Conservation (phyloP, 331 rosid species). For the Acacia concinna region DNA sequence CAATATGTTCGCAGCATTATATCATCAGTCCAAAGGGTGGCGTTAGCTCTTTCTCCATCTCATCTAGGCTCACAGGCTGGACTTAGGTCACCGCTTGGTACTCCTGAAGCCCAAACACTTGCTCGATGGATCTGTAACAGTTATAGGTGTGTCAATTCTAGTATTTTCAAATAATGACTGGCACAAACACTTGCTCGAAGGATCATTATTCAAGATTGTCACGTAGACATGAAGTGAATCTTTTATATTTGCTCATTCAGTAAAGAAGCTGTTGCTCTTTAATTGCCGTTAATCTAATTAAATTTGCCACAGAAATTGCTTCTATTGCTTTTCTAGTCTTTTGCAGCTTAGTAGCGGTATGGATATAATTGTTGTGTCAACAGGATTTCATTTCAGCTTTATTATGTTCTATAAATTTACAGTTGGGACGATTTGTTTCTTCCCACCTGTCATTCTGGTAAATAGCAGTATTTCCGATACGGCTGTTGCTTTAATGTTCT, state of each 20-base stretch:
- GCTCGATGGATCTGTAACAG: neutral
- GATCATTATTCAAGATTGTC: neutral
- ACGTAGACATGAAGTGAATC: neutral
- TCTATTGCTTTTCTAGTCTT: slow-evolving; percentile 50
- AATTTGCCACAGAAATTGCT: neutral
- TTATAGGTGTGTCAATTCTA: neutral
- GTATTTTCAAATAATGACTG: neutral
- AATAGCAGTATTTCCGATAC: neutral
- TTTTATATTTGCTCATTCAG: neutral
- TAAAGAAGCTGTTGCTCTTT: neutral
- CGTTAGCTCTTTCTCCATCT: neutral
- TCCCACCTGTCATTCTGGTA: neutral
- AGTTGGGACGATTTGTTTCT: neutral
- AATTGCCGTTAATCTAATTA: neutral
- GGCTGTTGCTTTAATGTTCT: neutral
- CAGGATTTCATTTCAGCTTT: neutral
- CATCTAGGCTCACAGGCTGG: neutral
- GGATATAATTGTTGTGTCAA: neutral
- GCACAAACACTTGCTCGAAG: neutral
- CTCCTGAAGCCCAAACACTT: neutral
- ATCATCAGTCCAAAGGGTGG: neutral
- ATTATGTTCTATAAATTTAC: neutral
- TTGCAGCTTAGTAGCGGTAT: neutral
- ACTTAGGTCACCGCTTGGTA: neutral
- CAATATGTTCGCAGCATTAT: neutral